These are phyloP conservation scores for sorghum (Sorghum bicolor) DNA, from an alignment of 176 grass and related monocot species.

Conservation along the genomic window DNA sequence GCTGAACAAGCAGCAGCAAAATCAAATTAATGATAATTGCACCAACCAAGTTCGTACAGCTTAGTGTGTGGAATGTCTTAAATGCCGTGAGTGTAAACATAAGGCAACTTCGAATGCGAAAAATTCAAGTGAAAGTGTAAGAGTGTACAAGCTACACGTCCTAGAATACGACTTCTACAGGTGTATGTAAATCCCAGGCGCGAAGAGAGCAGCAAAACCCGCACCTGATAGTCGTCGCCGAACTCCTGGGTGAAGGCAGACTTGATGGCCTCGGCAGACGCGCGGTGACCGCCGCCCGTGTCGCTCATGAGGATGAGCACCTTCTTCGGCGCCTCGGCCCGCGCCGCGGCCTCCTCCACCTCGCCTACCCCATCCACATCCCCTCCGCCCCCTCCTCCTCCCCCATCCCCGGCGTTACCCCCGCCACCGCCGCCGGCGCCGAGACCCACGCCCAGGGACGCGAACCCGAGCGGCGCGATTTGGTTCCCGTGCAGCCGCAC, in stretches of 20 bases:
- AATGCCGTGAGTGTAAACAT: not conserved
- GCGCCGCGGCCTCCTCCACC: conserved; percentile 41
- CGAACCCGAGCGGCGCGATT: conserved; percentile 65
- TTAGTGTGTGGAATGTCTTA: not conserved
- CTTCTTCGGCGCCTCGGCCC: conserved; percentile 64
- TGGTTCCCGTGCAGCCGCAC: conserved; percentile 66
- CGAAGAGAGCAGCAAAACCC: not conserved
- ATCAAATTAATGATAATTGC: conserved; percentile 1
- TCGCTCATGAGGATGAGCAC: conserved; percentile 98
- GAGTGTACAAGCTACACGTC: not conserved
- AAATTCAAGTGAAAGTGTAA: not conserved
- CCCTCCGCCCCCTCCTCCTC: conserved; percentile 6
- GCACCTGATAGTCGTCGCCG: conserved; percentile 80
- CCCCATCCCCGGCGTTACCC: not conserved
- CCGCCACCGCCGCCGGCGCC: conserved; percentile 1
- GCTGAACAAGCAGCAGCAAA: not conserved
- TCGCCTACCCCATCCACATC: conserved; percentile 26
- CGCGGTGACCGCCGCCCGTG: conserved; percentile 88
- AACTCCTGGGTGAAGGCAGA: conserved; percentile 78
- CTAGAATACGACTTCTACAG: not conserved
- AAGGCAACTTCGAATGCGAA: not conserved
- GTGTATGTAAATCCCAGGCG: not conserved
- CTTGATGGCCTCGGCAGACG: conserved; percentile 93
- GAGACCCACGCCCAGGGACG: conserved; percentile 39
- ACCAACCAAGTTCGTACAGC: not conserved